A percentile compares a stretch with the other conserved stretches of the same genome.
phyloP scores from a whole-genome alignment of 2,329 filamentous ascomycete species.

The Botrytis byssoidea region DNA sequence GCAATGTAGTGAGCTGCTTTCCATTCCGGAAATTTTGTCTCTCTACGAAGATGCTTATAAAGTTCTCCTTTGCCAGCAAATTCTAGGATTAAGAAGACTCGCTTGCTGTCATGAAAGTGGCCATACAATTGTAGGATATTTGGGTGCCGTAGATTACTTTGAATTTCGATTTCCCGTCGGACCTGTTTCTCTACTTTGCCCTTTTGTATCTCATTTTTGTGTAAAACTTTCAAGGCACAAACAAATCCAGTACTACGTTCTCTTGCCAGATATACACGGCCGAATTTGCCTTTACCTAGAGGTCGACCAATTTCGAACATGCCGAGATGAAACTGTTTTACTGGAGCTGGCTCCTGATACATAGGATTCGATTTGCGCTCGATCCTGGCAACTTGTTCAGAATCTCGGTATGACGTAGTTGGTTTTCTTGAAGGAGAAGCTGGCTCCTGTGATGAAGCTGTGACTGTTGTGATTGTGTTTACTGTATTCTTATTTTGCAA shows the following conservation, averaged over 20 bases:
- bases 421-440: slow-evolving; percentile 55
- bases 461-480: slow-evolving; percentile 64
- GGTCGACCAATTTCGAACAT: slow-evolving; percentile 78
- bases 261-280: slow-evolving; percentile 69
- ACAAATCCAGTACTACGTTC: slow-evolving; percentile 67
- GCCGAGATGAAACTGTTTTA: slow-evolving; percentile 68
- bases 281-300: slow-evolving; percentile 72
- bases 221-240: slow-evolving; percentile 71
- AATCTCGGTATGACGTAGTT: slow-evolving; percentile 42
- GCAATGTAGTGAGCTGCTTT: slow-evolving; percentile 72
- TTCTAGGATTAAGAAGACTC: slow-evolving; percentile 71
- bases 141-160: slow-evolving; percentile 69
- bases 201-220: slow-evolving; percentile 68
- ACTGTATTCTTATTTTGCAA: slow-evolving; percentile 75
- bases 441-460: slow-evolving; percentile 60
- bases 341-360: slow-evolving; percentile 55
- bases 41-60: slow-evolving; percentile 69
- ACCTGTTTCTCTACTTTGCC: slow-evolving; percentile 70
- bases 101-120: slow-evolving; percentile 72
- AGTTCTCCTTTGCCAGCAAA: slow-evolving; percentile 71
- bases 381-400: slow-evolving; percentile 50
- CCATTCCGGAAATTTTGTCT: slow-evolving; percentile 67
- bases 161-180: slow-evolving; percentile 71
- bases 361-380: slow-evolving; percentile 54
- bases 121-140: slow-evolving; percentile 70